phyloP scores from a whole-genome alignment of 2,329 filamentous ascomycete genomes.

The Sporothrix dimorphospora region DNA sequence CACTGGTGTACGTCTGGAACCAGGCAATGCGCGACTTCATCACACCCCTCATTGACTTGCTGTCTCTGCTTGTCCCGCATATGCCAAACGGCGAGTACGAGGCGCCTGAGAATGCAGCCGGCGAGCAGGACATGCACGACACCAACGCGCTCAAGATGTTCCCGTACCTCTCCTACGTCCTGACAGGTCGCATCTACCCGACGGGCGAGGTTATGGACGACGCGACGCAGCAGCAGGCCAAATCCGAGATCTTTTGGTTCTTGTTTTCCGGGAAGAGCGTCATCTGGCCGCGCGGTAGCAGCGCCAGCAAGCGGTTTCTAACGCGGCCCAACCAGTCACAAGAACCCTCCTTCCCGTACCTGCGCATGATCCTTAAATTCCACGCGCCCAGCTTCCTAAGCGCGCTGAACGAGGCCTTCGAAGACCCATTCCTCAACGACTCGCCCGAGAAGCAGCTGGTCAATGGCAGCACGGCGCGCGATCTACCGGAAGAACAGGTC shows the following conservation, averaged over 20 bases:
- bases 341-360: conserved; percentile 81
- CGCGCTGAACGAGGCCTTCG: conserved; percentile 94
- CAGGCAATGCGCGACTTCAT: conserved; percentile 86
- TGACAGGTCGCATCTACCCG: conserved; percentile 91
- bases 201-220: conserved; percentile 77
- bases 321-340: conserved; percentile 57
- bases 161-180: conserved; percentile 87
- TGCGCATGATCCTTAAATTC: conserved; percentile 82
- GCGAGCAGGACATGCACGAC: conserved; percentile 63
- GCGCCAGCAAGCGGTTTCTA: conserved; percentile 60
- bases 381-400: conserved; percentile 92
- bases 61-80: conserved; percentile 67
- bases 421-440: conserved; percentile 90
- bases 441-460: conserved; percentile 63
- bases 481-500: conserved; percentile 66
- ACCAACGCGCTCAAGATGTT: conserved; percentile 88
- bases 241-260: conserved; percentile 89
- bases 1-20: conserved; percentile 96
- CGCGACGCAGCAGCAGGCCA: conserved; percentile 72
- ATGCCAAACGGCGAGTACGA: conserved; percentile 55
- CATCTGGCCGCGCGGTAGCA: conserved; percentile 70
- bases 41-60: conserved; percentile 82
- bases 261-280: conserved; percentile 84
- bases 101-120: conserved; percentile 52
- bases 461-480: conserved; percentile 51